Evolutionary conservation across 176 grass and related monocot genomes (phyloP).

Genomic region (Aechmea fasciata): DNA sequence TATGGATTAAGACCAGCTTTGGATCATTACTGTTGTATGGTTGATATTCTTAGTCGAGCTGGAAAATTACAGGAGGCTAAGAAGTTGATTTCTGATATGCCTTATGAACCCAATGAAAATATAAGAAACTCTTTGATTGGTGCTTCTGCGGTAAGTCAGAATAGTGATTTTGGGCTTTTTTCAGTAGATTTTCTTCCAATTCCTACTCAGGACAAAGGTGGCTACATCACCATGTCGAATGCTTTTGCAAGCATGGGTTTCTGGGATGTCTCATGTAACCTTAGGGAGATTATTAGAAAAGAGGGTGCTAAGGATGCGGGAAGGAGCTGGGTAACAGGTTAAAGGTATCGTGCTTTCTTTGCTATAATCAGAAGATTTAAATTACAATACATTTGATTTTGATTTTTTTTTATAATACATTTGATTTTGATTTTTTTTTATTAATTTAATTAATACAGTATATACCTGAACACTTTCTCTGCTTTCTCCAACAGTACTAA

Average conservation of each 20-base stretch:
- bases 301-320: constrained; percentile 12
- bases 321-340: constrained; percentile 16
- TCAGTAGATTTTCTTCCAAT: constrained; percentile 1
- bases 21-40: constrained; percentile 34
- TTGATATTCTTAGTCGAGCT: constrained; percentile 30
- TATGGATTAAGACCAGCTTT: constrained; percentile 17
- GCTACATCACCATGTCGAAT: constrained; percentile 18
- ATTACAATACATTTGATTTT: too few relatives aligned
- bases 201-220: neutral
- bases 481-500: too few relatives aligned
- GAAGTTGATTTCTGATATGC: constrained; percentile 24
- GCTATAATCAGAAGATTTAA: neutral
- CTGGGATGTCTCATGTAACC: constrained; percentile 23
- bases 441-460: too few relatives aligned
- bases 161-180: neutral
- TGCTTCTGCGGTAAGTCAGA: constrained; percentile 13
- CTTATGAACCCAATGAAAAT: constrained; percentile 14
- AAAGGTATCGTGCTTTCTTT: neutral
- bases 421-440: too few relatives aligned
- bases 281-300: constrained; percentile 16
- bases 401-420: too few relatives aligned
- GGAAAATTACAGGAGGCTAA: constrained; percentile 23
- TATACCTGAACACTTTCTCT: too few relatives aligned
- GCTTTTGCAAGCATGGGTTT: constrained; percentile 21
- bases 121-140: constrained; percentile 14